Evolutionary conservation across 441 rosid genomes (phyloP).

Genomic region (Adansonia rubrostipa): DNA sequence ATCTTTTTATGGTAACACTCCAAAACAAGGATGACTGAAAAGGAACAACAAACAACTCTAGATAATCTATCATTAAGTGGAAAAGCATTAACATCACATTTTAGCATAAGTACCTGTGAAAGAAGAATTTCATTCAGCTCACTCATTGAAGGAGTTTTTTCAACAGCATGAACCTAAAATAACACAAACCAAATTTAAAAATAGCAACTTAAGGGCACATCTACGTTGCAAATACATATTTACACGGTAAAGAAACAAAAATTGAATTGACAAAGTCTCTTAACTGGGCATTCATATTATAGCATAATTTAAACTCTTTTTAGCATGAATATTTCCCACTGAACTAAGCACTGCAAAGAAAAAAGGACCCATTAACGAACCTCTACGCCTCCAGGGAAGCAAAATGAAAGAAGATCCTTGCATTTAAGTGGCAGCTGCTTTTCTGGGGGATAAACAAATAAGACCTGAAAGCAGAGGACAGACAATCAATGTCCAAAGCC

Average conservation of each 20-base stretch:
- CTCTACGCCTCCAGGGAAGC: slow-evolving; percentile 97
- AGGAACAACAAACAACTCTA: neutral
- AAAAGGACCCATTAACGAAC: slow-evolving; percentile 40
- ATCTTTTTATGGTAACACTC: neutral
- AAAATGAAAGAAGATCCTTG: slow-evolving; percentile 90
- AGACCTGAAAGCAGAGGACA: slow-evolving; percentile 56
- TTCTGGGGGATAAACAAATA: slow-evolving; percentile 89
- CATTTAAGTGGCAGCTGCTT: slow-evolving; percentile 76
- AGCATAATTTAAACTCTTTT: neutral
- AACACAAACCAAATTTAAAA: slow-evolving; percentile 28
- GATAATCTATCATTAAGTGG: slow-evolving; percentile 15
- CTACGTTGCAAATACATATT: slow-evolving; percentile 6
- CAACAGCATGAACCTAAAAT: slow-evolving; percentile 86
- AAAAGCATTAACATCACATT: slow-evolving; percentile 18
- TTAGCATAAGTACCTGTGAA: slow-evolving; percentile 69
- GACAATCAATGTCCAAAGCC: slow-evolving; percentile 25
- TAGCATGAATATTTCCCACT: neutral
- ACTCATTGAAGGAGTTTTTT: slow-evolving; percentile 95
- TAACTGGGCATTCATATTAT: slow-evolving; percentile 8
- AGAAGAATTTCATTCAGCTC: slow-evolving; percentile 92
- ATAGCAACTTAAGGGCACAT: neutral
- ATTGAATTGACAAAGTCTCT: slow-evolving; percentile 5
- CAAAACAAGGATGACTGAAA: neutral
- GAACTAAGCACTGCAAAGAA: neutral
- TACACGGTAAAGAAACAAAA: slow-evolving; percentile 17